phyloP scores from a whole-genome alignment of 352 stramenopile species.

The Globisporangium takayamanum region DNA sequence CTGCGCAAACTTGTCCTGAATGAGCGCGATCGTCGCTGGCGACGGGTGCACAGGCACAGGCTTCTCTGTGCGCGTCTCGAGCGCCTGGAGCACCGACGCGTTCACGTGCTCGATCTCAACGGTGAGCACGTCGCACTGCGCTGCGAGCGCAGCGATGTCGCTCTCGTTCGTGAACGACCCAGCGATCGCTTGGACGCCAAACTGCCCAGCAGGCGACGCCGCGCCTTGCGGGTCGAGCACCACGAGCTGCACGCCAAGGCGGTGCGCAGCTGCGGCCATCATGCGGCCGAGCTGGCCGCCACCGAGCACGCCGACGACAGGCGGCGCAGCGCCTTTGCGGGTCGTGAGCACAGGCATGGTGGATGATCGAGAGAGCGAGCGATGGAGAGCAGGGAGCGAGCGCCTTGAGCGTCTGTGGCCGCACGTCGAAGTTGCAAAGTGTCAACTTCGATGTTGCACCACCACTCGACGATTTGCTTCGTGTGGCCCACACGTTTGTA shows the following conservation, averaged over 20 bases:
- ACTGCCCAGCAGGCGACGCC: slow-evolving; percentile 63
- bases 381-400: neutral
- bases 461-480: neutral
- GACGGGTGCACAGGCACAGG: slow-evolving; percentile 67
- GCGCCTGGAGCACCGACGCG: slow-evolving; percentile 82
- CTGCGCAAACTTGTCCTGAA: slow-evolving; percentile 97
- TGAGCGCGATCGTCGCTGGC: slow-evolving; percentile 90
- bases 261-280: slow-evolving; percentile 96
- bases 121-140: slow-evolving; percentile 91
- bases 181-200: slow-evolving; percentile 59
- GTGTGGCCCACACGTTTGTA: neutral
- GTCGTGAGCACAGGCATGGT: slow-evolving; percentile 52
- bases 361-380: slow-evolving; percentile 16
- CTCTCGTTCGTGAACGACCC: slow-evolving; percentile 70
- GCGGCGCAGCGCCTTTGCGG: slow-evolving; percentile 27
- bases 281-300: slow-evolving; percentile 97
- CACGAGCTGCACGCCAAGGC: slow-evolving; percentile 89
- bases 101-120: slow-evolving; percentile 99
- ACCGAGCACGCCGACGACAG: slow-evolving; percentile 89
- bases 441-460: neutral
- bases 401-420: neutral
- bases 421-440: neutral
- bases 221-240: slow-evolving; percentile 91
- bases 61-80: slow-evolving; percentile 47
- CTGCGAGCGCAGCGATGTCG: slow-evolving; percentile 65